Evolutionary conservation across 2,329 filamentous ascomycete genomes (phyloP), one percentile per base, ranked within the genome.

Genomic region (Aspergillus unguis): DNA sequence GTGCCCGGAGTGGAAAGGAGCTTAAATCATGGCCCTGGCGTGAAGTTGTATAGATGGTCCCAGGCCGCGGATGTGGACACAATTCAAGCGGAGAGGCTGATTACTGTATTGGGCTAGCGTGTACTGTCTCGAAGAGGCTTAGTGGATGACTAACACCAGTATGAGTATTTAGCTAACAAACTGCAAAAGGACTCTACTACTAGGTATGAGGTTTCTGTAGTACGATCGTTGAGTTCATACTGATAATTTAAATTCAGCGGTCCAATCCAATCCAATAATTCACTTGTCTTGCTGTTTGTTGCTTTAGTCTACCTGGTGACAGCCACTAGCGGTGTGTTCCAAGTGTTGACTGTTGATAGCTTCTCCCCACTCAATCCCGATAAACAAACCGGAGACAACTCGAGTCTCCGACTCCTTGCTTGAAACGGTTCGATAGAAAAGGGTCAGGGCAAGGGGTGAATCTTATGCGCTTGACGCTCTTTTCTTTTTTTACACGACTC

Each of bases 1-100:
- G 52, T 58, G 57, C 58, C 55, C 56, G 42, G 44, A 9, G 28
- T 26, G 31, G 33, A 51, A 58, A 52, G 54, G 49, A 57, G 32
- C 29, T 59, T 45, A 62, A 48, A 60, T 40, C 59, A 62, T 60
- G 53, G 47, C 58, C 58, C 50, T 56, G 50, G 4, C 33, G 26
- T 49, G 23, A 35, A 38, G 42, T 44, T 45, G 43, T 51, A 51
- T 46, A 44, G 35, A 36, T 40, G 11, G 28, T 32, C 42, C 17
- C 27, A 29, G 17, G 23, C 36, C 33, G 32, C 28, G 38, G 40
- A 50, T 28, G 38, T 42, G 47, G 43, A 47, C 45, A 49, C 44
- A 60, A 58, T 48, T 47, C 55, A 44, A 52, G 54, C 52, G 52
- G 57, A 59, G 57, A 53, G 48, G 40, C 36, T 50, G 29, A 37